Evolutionary conservation across 371 early-diverging fungal species (phyloP).

Genomic region (Lichtheimia corymbifera): DNA sequence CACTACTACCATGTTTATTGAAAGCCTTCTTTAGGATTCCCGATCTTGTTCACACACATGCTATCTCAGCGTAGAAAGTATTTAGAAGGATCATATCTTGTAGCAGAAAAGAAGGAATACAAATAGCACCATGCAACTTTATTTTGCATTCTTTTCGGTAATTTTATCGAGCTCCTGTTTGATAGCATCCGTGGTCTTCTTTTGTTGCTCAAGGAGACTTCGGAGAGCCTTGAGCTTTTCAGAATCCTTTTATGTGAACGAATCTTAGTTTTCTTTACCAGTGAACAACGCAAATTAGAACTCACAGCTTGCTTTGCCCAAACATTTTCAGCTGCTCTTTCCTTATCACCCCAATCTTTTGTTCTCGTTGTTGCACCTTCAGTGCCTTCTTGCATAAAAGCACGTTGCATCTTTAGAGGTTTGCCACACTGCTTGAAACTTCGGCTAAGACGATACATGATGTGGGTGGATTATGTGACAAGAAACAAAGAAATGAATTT

Average conservation of each 20-base stretch:
- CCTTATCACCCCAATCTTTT: constrained; percentile 36
- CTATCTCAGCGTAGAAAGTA: constrained; percentile 81
- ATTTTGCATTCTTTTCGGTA: neutral
- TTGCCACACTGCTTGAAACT: neutral
- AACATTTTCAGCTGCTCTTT: constrained; percentile 47
- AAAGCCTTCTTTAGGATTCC: constrained; percentile 56
- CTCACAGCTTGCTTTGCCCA: constrained; percentile 46
- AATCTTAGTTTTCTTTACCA: neutral
- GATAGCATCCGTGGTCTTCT: constrained; percentile 27
- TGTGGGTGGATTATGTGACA: too few species aligned
- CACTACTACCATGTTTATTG: neutral
- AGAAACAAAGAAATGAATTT: too few species aligned
- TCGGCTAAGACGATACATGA: too few species aligned
- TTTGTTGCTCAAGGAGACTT: constrained; percentile 29
- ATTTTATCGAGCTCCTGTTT: constrained; percentile 28
- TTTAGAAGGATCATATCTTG: constrained; percentile 31
- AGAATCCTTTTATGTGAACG: constrained; percentile 26
- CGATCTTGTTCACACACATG: constrained; percentile 89
- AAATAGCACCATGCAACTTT: neutral
- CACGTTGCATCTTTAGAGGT: constrained; percentile 6
- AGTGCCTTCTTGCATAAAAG: constrained; percentile 4
- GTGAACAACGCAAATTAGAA: neutral
- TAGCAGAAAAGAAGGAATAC: constrained; percentile 14
- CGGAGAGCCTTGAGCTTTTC: constrained; percentile 41
- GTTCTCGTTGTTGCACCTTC: constrained; percentile 32